phyloP scores from a whole-genome alignment of 805 yeast species.

The Torulaspora microellipsoides region DNA sequence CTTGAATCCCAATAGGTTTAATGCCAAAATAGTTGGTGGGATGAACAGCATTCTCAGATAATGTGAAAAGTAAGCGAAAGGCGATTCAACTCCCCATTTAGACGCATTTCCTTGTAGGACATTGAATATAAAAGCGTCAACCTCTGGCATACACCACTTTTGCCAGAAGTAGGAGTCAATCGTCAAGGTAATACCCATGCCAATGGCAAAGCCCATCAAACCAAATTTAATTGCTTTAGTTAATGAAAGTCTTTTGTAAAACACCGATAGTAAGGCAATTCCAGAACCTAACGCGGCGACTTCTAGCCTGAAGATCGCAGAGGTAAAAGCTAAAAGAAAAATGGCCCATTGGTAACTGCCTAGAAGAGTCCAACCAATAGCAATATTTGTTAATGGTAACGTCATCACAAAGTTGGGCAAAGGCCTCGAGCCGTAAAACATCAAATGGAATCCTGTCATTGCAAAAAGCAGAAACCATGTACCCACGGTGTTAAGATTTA shows the following conservation, averaged over 20 bases:
- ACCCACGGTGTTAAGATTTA: conserved; percentile 34
- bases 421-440: conserved; percentile 77
- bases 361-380: conserved; percentile 46
- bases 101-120: conserved; percentile 68
- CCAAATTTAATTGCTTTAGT: conserved; percentile 39
- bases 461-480: conserved; percentile 58
- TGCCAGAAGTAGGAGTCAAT: conserved; percentile 78
- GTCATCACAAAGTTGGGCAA: conserved; percentile 81
- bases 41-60: conserved; percentile 39
- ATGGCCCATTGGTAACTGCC: conserved; percentile 50
- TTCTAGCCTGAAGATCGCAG: conserved; percentile 71
- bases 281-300: conserved; percentile 51
- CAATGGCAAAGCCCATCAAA: conserved; percentile 40
- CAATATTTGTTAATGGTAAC: conserved; percentile 62
- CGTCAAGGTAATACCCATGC: conserved; percentile 48
- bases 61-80: conserved; percentile 56
- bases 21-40: conserved; percentile 43
- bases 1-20: conserved; percentile 37
- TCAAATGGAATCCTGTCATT: conserved; percentile 69
- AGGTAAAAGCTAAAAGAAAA: conserved; percentile 52
- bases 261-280: conserved; percentile 43
- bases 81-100: conserved; percentile 85
- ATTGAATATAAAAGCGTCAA: conserved; percentile 68
- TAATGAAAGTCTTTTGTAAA: conserved; percentile 45
- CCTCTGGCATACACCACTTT: conserved; percentile 61